Conservation (phyloP, 2,329 filamentous ascomycete genomes). For the Penicillium sp. region DNA sequence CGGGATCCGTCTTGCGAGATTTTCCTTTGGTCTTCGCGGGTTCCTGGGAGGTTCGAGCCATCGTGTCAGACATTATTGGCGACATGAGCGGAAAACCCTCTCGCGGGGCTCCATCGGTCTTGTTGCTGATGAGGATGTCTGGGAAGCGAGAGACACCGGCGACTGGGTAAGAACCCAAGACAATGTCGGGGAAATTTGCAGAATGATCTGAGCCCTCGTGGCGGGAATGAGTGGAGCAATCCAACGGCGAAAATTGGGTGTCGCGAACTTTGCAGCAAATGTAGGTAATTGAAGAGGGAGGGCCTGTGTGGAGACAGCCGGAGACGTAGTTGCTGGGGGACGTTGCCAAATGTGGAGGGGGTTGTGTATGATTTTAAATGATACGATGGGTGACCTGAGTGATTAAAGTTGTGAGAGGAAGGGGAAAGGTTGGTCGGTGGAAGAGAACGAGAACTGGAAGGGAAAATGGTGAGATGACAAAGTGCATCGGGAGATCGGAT, state of each 20-base stretch:
- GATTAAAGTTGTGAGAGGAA: no score
- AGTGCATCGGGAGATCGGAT: neutral
- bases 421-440: neutral
- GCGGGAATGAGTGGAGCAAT: neutral
- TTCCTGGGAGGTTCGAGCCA: constrained; percentile 15
- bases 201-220: constrained; percentile 4
- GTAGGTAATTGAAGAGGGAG: no score
- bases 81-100: constrained; percentile 6
- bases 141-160: no score
- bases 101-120: constrained; percentile 13
- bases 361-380: no score
- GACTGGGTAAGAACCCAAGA: neutral
- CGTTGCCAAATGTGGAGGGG: no score
- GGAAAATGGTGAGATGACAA: neutral
- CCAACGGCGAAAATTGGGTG: neutral
- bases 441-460: neutral
- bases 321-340: no score
- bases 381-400: no score
- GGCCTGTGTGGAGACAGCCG: no score
- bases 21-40: constrained; percentile 18
- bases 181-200: neutral
- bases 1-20: constrained; percentile 22
- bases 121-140: neutral
- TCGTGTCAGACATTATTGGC: constrained; percentile 14
- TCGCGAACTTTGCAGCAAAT: no score